Base-by-base conservation (phyloP, 1,284 basidiomycete genomes). In the Heterobasidion parviporum region DNA sequence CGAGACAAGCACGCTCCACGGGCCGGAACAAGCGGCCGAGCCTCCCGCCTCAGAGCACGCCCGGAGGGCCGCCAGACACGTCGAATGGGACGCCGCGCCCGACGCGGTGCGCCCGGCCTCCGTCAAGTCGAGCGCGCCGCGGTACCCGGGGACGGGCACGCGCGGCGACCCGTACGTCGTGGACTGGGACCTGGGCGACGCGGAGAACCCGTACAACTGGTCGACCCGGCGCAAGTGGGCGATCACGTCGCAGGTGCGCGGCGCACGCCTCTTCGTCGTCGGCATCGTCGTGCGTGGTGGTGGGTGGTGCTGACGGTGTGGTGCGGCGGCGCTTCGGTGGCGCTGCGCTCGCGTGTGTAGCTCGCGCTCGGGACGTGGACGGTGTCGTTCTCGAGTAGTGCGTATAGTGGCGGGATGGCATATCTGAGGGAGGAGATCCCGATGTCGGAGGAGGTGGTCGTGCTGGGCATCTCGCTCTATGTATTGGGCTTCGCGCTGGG, bases 201-300 rank as follows among this genome's bases (percentile, higher is more conserved):
- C 73, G 12, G 79, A 81, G 50, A 78, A 85, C 62, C 85, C 85
- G 1, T 83, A 82, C 68, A 85, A 82, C 64, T 88, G 83, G 82
- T 62, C 71, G 2, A 75, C 68, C 33, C 38, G 60, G 36, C 68
- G 68, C 48, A 80, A 77, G 65, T 83, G 81, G 79, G 55, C 74
- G 32, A 78, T 83, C 52, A 83, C 81, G 2, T 63, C 76, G 55
- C 77, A 83, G 73, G 80, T 80, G 55, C 32, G 67, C 35, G 12
- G 38, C 8, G 8, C 34, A 43, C 8, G 20, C 33, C 18, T 49
- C 35, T 50, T 12, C 12, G n/a, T 16, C 14, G 6, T 14, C 33
- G 20, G 2, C 6, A 8, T 20, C 52, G 35, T 16, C 26, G 34
- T 34, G 54, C 8, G n/a, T 33, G 14, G 15, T 18, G 20, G 9